phyloP scores from a whole-genome alignment of 805 yeast genomes.

The Lipomyces starkeyi region DNA sequence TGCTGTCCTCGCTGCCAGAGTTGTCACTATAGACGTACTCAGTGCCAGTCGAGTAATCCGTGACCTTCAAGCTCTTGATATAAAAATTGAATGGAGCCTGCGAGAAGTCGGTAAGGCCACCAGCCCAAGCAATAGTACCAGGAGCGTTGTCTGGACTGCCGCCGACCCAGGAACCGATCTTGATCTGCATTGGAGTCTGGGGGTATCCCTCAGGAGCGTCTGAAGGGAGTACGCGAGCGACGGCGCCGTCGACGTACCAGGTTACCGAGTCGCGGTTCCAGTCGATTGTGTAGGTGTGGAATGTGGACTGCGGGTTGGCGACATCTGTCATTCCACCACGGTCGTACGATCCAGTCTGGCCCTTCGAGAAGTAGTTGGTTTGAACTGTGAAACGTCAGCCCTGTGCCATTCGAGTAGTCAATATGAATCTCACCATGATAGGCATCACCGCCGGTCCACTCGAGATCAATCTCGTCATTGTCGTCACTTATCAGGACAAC shows the following conservation, averaged over 20 bases:
- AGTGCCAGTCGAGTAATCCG: slow-evolving; percentile 59
- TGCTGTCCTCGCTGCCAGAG: slow-evolving; percentile 51
- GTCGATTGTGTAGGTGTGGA: slow-evolving; percentile 81
- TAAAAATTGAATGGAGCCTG: slow-evolving; percentile 67
- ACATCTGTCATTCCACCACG: slow-evolving; percentile 76
- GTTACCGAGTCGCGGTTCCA: slow-evolving; percentile 72
- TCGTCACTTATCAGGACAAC: slow-evolving; percentile 83
- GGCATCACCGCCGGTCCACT: slow-evolving; percentile 83
- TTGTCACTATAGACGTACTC: slow-evolving; percentile 51
- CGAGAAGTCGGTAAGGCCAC: slow-evolving; percentile 70
- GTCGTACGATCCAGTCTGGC: slow-evolving; percentile 75
- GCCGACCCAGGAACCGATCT: slow-evolving; percentile 61
- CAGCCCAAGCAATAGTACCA: slow-evolving; percentile 79
- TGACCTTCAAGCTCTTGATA: slow-evolving; percentile 63
- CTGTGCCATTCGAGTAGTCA: not conserved
- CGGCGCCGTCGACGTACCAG: slow-evolving; percentile 76
- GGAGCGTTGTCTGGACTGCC: slow-evolving; percentile 55
- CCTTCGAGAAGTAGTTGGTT: slow-evolving; percentile 71
- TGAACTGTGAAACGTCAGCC: slow-evolving; percentile 22
- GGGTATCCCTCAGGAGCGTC: slow-evolving; percentile 67
- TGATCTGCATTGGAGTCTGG: slow-evolving; percentile 84
- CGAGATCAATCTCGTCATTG: slow-evolving; percentile 86
- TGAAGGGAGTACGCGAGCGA: slow-evolving; percentile 66
- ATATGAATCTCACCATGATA: slow-evolving; percentile 61
- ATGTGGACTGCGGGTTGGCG: slow-evolving; percentile 60